phyloP scores from a whole-genome alignment of 208 protist genomes.

The Leishmania turanica region DNA sequence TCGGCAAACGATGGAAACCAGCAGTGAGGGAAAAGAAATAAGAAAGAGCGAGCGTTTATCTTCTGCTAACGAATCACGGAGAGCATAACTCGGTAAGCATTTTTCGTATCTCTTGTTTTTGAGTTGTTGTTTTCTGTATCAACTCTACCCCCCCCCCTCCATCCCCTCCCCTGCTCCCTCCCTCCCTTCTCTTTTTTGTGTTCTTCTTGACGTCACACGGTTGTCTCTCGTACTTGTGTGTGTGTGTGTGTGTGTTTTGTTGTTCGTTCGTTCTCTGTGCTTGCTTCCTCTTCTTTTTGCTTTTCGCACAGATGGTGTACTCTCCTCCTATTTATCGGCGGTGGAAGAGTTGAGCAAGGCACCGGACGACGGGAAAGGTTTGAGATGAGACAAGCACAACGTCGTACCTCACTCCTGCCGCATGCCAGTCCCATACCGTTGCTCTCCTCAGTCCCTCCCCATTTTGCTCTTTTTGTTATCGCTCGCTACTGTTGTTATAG shows the following conservation, averaged over 20 bases:
- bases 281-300: no score
- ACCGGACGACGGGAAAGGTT: background rate
- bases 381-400: slow-evolving; percentile 41
- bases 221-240: background rate
- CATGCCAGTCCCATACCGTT: background rate
- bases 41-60: background rate
- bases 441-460: background rate
- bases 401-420: slow-evolving; percentile 28
- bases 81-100: background rate
- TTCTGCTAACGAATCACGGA: background rate
- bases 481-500: background rate
- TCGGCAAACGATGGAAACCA: background rate
- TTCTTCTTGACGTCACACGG: background rate
- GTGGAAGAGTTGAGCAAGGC: background rate
- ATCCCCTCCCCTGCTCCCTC: background rate
- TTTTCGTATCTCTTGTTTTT: slow-evolving; percentile 1
- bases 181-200: background rate
- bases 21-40: background rate
- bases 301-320: background rate
- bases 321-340: background rate
- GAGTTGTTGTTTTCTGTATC: background rate
- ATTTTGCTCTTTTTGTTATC: slow-evolving; percentile 8
- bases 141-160: background rate
- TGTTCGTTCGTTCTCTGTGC: no score
- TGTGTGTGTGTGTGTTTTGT: no score